phyloP scores from a whole-genome alignment of 2,329 filamentous ascomycete genomes.

The Penicillium sp. region DNA sequence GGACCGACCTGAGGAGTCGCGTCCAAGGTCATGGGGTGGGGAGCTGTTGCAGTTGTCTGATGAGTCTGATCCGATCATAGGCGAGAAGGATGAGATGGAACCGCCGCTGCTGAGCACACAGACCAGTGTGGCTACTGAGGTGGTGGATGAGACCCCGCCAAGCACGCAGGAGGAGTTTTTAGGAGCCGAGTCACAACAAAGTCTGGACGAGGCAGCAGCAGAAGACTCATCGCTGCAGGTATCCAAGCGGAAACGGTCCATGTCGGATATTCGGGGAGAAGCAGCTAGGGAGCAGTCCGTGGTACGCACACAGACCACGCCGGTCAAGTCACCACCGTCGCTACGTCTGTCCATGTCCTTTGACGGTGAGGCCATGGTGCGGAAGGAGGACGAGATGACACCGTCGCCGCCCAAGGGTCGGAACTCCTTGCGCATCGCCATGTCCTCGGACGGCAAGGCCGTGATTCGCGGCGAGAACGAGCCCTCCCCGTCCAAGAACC shows the following conservation, averaged over 20 bases:
- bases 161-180: slow-evolving; percentile 23
- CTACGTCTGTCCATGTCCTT: slow-evolving; percentile 46
- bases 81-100: slow-evolving; percentile 33
- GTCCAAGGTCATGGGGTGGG: slow-evolving; percentile 26
- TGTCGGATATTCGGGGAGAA: slow-evolving; percentile 31
- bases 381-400: slow-evolving; percentile 42
- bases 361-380: slow-evolving; percentile 43
- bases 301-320: slow-evolving; percentile 21
- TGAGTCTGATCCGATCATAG: slow-evolving; percentile 24
- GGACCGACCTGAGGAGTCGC: slow-evolving; percentile 20
- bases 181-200: slow-evolving; percentile 17
- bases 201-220: slow-evolving; percentile 9
- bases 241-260: slow-evolving; percentile 39
- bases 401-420: slow-evolving; percentile 45
- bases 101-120: slow-evolving; percentile 32
- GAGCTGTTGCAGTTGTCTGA: slow-evolving; percentile 29
- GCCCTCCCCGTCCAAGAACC: slow-evolving; percentile 65
- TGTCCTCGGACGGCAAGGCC: slow-evolving; percentile 89
- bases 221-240: slow-evolving; percentile 26
- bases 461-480: slow-evolving; percentile 73
- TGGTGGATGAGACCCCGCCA: slow-evolving; percentile 27
- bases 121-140: slow-evolving; percentile 34
- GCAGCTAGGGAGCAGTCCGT: slow-evolving; percentile 10
- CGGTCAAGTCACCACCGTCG: slow-evolving; percentile 40
- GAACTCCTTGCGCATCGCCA: slow-evolving; percentile 70